Conservation (phyloP, 768 basidiomycete species). For the Macrolepiota albuminosa region DNA sequence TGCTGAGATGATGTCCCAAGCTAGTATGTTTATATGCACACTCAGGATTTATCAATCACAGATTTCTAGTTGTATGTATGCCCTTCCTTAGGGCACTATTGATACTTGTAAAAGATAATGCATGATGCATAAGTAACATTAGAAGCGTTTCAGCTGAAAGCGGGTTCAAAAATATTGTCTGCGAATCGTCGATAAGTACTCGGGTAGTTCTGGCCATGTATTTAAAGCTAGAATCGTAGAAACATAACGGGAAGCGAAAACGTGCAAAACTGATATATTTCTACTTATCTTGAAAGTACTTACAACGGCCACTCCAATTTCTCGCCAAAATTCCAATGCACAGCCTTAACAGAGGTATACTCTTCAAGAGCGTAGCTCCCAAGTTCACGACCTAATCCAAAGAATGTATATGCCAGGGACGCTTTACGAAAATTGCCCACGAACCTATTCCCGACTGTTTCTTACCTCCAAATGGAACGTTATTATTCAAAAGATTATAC, state of each 20-base stretch:
- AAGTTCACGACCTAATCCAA: constrained; percentile 69
- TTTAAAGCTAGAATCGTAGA: not conserved
- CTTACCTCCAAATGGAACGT: constrained; percentile 94
- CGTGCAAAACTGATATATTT: not conserved
- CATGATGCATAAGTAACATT: not conserved
- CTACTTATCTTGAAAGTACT: constrained; percentile 4
- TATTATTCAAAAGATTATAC: constrained; percentile 78
- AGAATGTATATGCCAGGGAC: not conserved
- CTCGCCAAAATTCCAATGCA: constrained; percentile 88
- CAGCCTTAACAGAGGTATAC: constrained; percentile 76
- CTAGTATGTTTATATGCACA: not conserved
- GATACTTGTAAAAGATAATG: no score
- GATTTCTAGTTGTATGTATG: not conserved
- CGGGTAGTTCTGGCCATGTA: not conserved
- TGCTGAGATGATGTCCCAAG: not conserved
- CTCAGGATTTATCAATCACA: not conserved
- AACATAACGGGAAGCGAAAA: not conserved
- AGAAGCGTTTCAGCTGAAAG: not conserved
- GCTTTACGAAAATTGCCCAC: constrained; percentile 16
- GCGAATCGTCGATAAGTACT: no score
- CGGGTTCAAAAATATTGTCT: not conserved
- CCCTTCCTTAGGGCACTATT: not conserved
- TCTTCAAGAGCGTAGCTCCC: constrained; percentile 82
- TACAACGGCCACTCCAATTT: constrained; percentile 75
- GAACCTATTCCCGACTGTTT: constrained; percentile 86